Evolutionary conservation across 306 rosid species (phyloP).

Genomic region (Dalbergia oliveri): DNA sequence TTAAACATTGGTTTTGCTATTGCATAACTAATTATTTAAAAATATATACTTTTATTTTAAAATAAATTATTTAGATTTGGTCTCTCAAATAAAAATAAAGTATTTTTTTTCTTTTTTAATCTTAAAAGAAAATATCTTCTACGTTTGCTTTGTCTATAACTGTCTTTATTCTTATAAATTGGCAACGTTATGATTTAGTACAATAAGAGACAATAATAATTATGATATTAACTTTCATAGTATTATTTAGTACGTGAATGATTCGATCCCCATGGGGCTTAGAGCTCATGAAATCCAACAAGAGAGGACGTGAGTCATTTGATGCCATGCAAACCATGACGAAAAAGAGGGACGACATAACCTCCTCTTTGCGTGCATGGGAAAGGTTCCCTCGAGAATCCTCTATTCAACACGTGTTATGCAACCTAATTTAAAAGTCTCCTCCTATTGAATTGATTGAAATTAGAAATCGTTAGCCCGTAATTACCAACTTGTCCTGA

Average conservation of each 20-base stretch:
- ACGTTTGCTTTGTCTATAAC: too few relatives aligned
- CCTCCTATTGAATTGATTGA: slow-evolving; percentile 1
- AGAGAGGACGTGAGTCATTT: slow-evolving; percentile 50
- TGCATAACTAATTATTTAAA: too few relatives aligned
- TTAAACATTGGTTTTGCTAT: too few relatives aligned
- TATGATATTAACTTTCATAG: background rate
- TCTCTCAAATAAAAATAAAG: too few relatives aligned
- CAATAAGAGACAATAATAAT: background rate
- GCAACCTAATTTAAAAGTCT: slow-evolving; percentile 51
- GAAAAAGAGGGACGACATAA: slow-evolving; percentile 36
- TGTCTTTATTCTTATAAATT: too few relatives aligned
- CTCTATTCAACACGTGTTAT: slow-evolving; percentile 62
- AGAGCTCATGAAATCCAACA: slow-evolving; percentile 56
- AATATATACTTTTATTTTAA: too few relatives aligned
- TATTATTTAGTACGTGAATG: slow-evolving; percentile 31
- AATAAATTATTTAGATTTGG: too few relatives aligned
- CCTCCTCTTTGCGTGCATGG: slow-evolving; percentile 79
- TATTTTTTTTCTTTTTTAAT: too few relatives aligned
- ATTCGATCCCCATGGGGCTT: background rate
- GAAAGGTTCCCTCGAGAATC: slow-evolving; percentile 60
- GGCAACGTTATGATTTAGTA: too few relatives aligned
- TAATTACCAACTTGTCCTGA: slow-evolving; percentile 35
- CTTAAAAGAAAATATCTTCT: too few relatives aligned
- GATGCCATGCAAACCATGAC: slow-evolving; percentile 76
- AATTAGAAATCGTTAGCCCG: slow-evolving; percentile 2